A percentile compares a stretch with the other conserved stretches of the same genome.
Conservation (phyloP, 306 rosid species). For the Fragaria iinumae region DNA sequence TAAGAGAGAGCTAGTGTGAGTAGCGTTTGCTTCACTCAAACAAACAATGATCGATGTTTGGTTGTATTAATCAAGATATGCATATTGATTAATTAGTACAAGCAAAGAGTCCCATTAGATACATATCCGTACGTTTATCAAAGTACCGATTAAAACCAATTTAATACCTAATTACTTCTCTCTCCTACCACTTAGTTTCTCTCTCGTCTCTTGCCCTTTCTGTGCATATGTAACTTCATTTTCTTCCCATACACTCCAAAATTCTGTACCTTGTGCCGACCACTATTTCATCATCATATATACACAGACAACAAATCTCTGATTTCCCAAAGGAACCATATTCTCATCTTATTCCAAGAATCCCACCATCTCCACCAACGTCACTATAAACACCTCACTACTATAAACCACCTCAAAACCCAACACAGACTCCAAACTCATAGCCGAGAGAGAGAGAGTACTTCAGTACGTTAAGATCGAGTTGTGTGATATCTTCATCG, state of each 20-base stretch:
- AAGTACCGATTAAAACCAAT: background rate
- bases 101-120: too few species aligned
- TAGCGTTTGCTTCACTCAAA: too few species aligned
- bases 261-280: slow-evolving; percentile 4
- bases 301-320: background rate
- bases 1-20: too few species aligned
- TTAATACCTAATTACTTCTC: background rate
- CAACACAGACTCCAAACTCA: background rate
- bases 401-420: background rate
- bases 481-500: background rate
- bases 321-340: slow-evolving; percentile 11
- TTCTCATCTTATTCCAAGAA: slow-evolving; percentile 10
- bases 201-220: background rate
- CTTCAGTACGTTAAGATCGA: background rate
- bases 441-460: background rate
- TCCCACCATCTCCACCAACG: slow-evolving; percentile 8
- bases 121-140: background rate
- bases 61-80: too few species aligned
- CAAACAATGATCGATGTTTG: too few species aligned
- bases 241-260: background rate
- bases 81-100: too few species aligned
- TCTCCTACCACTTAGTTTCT: background rate
- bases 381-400: background rate
- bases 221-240: background rate
- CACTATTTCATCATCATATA: background rate